Evolutionary conservation across 116 monocot genomes (phyloP).

Genomic region (Phalaenopsis hybrid): DNA sequence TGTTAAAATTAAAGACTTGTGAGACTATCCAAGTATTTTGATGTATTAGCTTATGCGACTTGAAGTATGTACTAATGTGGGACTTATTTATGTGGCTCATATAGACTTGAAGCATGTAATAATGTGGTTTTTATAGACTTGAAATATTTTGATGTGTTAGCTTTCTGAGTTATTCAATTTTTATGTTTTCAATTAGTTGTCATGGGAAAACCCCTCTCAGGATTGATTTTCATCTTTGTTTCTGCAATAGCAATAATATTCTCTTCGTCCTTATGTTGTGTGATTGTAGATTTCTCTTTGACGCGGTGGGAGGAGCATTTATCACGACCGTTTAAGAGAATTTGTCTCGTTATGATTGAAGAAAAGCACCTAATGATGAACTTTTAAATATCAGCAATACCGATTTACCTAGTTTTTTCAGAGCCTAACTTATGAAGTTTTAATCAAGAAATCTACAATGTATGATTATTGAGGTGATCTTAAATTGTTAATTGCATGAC

Average conservation of each 20-base stretch:
- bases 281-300: constrained; percentile 2
- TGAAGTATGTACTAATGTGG: too few relatives aligned
- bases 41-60: too few relatives aligned
- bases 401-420: not conserved
- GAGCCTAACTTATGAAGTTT: not conserved
- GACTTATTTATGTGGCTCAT: too few relatives aligned
- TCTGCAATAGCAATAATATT: not conserved
- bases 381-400: not conserved
- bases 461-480: not conserved
- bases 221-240: not conserved
- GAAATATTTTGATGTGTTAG: too few relatives aligned
- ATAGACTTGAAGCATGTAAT: too few relatives aligned
- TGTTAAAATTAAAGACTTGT: too few relatives aligned
- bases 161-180: too few relatives aligned
- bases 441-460: not conserved
- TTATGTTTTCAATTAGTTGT: too few relatives aligned
- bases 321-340: constrained; percentile 81
- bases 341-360: constrained; percentile 85
- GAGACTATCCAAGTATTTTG: too few relatives aligned
- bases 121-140: too few relatives aligned
- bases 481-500: not conserved
- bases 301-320: constrained; percentile 95
- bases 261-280: not conserved
- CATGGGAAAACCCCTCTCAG: too few relatives aligned
- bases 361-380: constrained; percentile 83